phyloP scores from a whole-genome alignment of 768 basidiomycete species.

The Lactarius vividus region DNA sequence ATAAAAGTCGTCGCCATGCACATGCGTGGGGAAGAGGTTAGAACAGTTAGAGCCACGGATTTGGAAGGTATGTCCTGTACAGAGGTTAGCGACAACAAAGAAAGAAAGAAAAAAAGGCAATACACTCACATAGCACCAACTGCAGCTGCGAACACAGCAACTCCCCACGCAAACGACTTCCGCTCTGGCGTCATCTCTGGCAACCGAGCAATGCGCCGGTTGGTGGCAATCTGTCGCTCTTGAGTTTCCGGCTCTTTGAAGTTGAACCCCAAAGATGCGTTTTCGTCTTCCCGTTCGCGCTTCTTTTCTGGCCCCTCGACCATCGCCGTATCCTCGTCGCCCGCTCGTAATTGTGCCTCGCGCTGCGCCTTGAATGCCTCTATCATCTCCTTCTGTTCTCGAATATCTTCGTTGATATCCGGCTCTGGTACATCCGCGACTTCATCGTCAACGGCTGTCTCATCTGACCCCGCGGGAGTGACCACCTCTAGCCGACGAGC shows the following conservation, averaged over 20 bases:
- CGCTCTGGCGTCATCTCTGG: slow-evolving; percentile 56
- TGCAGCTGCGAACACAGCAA: slow-evolving; percentile 80
- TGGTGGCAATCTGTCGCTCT: slow-evolving; percentile 57
- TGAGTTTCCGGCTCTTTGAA: slow-evolving; percentile 66
- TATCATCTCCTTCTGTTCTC: slow-evolving; percentile 76
- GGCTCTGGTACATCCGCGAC: slow-evolving; percentile 50
- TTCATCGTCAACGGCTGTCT: slow-evolving; percentile 63
- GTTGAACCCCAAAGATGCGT: slow-evolving; percentile 52
- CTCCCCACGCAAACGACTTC: slow-evolving; percentile 80
- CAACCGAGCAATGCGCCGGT: slow-evolving; percentile 59
- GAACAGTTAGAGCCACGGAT: slow-evolving; percentile 52
- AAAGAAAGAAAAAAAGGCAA: slow-evolving; percentile 8
- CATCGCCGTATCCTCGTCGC: slow-evolving; percentile 29
- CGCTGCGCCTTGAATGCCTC: slow-evolving; percentile 66
- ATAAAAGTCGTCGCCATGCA: slow-evolving; percentile 14
- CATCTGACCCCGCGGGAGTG: slow-evolving; percentile 56
- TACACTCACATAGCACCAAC: slow-evolving; percentile 72
- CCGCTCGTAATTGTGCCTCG: slow-evolving; percentile 35
- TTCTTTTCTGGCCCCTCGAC: slow-evolving; percentile 35
- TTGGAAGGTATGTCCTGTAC: slow-evolving; percentile 57
- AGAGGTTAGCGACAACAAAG: slow-evolving; percentile 6
- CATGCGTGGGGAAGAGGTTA: slow-evolving; percentile 33
- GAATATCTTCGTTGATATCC: slow-evolving; percentile 67
- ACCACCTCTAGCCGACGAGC: slow-evolving; percentile 39
- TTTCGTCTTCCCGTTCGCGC: slow-evolving; percentile 55